Percentiles rank a stretch among this genome's conserved stretches.
phyloP scores from a whole-genome alignment of 1,284 basidiomycete species.

The Phellopilus nigrolimitatus region DNA sequence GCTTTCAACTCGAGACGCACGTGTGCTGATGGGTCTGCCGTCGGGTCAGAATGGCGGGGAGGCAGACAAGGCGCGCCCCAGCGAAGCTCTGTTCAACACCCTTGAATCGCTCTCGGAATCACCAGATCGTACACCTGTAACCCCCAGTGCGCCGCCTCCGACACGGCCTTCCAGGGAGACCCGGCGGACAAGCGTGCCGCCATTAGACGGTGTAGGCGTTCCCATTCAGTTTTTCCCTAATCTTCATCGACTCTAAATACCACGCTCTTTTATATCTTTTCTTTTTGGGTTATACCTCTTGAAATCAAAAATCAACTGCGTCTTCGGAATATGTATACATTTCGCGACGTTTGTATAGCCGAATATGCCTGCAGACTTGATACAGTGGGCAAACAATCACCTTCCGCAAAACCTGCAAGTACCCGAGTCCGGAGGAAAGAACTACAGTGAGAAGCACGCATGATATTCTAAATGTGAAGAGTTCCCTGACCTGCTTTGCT shows the following conservation, averaged over 20 bases:
- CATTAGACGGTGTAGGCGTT: conserved; percentile 35
- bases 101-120: conserved; percentile 32
- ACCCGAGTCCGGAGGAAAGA: conserved; percentile 41
- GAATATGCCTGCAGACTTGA: conserved; percentile 40
- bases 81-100: conserved; percentile 40
- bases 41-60: conserved; percentile 34
- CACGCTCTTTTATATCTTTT: conserved; percentile 17
- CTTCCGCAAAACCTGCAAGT: conserved; percentile 70
- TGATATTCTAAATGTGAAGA: background rate
- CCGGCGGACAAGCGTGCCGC: conserved; percentile 39
- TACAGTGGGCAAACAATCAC: conserved; percentile 84
- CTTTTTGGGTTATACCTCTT: conserved; percentile 20
- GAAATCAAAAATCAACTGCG: background rate
- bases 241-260: conserved; percentile 18
- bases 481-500: background rate
- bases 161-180: conserved; percentile 60
- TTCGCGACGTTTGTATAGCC: conserved; percentile 21
- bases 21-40: conserved; percentile 69
- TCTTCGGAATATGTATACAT: conserved; percentile 15
- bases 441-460: conserved; percentile 46
- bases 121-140: conserved; percentile 23
- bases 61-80: conserved; percentile 34
- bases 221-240: conserved; percentile 20
- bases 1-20: conserved; percentile 82
- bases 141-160: conserved; percentile 34